A percentile compares a stretch with the other conserved stretches of the same genome.
Conservation (phyloP, 1,139 yeast genomes). For the Kluyveromyces marxianus region DNA sequence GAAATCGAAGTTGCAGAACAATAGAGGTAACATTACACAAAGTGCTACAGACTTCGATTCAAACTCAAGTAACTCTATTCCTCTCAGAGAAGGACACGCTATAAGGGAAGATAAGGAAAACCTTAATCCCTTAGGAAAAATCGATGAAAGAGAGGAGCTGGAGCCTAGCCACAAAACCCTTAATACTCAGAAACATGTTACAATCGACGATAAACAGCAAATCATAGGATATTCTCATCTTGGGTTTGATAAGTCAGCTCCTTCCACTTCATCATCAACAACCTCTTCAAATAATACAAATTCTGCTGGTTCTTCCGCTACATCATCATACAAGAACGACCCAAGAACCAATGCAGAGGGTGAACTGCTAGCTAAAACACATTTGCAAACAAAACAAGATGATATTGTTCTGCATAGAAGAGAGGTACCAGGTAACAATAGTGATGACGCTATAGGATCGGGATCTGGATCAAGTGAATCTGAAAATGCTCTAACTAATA, state of each 20-base stretch:
- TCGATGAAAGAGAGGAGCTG: constrained; percentile 3
- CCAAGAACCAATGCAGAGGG: too few species aligned
- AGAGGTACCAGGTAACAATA: neutral
- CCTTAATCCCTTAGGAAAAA: constrained; percentile 2
- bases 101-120: constrained; percentile 3
- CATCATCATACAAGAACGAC: too few species aligned
- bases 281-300: neutral
- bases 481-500: too few species aligned
- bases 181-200: constrained; percentile 3
- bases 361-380: too few species aligned
- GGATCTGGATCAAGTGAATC: too few species aligned
- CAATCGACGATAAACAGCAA: constrained; percentile 2
- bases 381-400: neutral
- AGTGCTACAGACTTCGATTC: neutral
- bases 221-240: constrained; percentile 3
- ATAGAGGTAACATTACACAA: constrained; percentile 7
- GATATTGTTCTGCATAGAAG: constrained; percentile 2
- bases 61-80: neutral
- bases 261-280: constrained; percentile 1
- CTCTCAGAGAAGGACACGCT: neutral
- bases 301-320: neutral
- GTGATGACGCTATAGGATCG: neutral
- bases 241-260: neutral
- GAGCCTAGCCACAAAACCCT: neutral
- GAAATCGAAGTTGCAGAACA: constrained; percentile 10